Evolutionary conservation across 2,329 filamentous ascomycete species (phyloP).

Genomic region (Sporothrix euskadiensis): DNA sequence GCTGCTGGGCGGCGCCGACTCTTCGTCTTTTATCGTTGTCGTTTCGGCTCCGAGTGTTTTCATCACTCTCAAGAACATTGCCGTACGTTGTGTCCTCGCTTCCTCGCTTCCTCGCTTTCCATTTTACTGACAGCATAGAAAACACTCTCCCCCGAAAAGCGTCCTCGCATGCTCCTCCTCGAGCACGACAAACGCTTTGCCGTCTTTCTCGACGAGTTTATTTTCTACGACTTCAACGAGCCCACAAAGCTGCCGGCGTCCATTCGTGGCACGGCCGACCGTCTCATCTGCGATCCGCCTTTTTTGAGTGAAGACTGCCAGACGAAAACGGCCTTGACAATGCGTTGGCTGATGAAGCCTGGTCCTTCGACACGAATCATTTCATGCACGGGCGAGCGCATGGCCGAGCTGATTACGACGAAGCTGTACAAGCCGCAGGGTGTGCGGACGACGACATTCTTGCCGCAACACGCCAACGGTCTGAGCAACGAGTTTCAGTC

Average conservation of each 20-base stretch:
- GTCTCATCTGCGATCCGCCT: conserved; percentile 74
- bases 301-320: conserved; percentile 81
- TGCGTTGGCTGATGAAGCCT: conserved; percentile 67
- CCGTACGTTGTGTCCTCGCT: conserved; percentile 21
- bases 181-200: conserved; percentile 74
- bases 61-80: conserved; percentile 67
- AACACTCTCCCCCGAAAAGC: neutral
- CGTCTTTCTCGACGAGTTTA: conserved; percentile 68
- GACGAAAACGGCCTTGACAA: conserved; percentile 73
- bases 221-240: conserved; percentile 71
- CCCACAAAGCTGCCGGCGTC: conserved; percentile 65
- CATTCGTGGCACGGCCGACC: conserved; percentile 59
- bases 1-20: conserved; percentile 61
- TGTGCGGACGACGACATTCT: conserved; percentile 65
- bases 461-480: conserved; percentile 68
- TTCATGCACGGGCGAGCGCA: conserved; percentile 75
- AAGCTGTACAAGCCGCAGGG: conserved; percentile 68
- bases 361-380: conserved; percentile 51
- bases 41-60: conserved; percentile 77
- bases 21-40: conserved; percentile 61
- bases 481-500: conserved; percentile 80
- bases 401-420: conserved; percentile 60
- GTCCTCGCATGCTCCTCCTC: conserved; percentile 64
- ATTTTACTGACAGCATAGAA: neutral
- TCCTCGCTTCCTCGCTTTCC: neutral